These are phyloP conservation scores for Quercus engelmannii DNA, from an alignment of 306 rosid genomes.

Conservation along the genomic window DNA sequence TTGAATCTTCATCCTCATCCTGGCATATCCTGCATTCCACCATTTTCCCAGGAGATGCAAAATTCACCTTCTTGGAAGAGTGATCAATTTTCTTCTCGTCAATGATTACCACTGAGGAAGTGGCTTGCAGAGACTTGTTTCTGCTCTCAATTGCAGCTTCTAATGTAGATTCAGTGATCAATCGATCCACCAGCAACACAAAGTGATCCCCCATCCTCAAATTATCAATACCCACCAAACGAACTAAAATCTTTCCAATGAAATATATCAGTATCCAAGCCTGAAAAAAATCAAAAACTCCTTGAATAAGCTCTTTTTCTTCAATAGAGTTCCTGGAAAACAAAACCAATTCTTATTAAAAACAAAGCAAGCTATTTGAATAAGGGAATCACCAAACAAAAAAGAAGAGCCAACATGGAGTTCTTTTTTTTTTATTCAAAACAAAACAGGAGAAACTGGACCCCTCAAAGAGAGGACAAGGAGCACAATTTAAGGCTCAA, in stretches of 20 bases:
- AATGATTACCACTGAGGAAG: slow-evolving; percentile 37
- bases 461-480: slow-evolving; percentile 21
- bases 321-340: slow-evolving; percentile 30
- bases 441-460: slow-evolving; percentile 15
- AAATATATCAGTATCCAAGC: slow-evolving; percentile 3
- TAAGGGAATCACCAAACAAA: slow-evolving; percentile 14
- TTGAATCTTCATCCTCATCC: slow-evolving; percentile 85
- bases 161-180: slow-evolving; percentile 89
- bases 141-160: slow-evolving; percentile 86
- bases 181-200: slow-evolving; percentile 83
- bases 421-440: slow-evolving; percentile 29
- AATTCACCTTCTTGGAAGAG: slow-evolving; percentile 35
- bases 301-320: slow-evolving; percentile 19
- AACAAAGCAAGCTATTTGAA: slow-evolving; percentile 16
- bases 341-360: slow-evolving; percentile 8
- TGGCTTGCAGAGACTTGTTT: slow-evolving; percentile 53
- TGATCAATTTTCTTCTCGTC: slow-evolving; percentile 32
- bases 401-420: neutral
- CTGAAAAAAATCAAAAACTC: slow-evolving; percentile 6
- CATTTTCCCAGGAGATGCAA: slow-evolving; percentile 41
- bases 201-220: slow-evolving; percentile 89
- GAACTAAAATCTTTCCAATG: slow-evolving; percentile 10
- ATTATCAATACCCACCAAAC: slow-evolving; percentile 16
- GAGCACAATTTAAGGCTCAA: slow-evolving; percentile 17
- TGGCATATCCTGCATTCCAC: slow-evolving; percentile 96